phyloP scores from a whole-genome alignment of 371 early-diverging fungal species.

The Apophysomyces variabilis region DNA sequence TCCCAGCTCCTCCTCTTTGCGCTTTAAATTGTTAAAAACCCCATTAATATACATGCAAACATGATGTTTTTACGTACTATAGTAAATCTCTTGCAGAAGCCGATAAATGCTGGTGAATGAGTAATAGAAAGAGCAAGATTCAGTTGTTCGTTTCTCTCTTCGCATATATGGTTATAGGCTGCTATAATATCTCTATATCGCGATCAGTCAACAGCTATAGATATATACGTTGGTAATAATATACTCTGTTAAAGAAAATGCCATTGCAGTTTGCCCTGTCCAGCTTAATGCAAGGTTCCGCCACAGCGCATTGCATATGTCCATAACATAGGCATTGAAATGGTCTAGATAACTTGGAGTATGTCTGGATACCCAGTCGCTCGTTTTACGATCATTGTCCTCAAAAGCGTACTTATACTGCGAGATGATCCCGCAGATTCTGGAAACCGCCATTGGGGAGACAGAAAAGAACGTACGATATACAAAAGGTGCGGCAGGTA shows the following conservation, averaged over 20 bases:
- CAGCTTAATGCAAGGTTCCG: constrained; percentile 48
- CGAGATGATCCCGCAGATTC: constrained; percentile 62
- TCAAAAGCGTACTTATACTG: constrained; percentile 52
- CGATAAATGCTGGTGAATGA: constrained; percentile 48
- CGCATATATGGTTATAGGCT: constrained; percentile 31
- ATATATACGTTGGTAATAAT: background rate
- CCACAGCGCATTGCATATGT: constrained; percentile 63
- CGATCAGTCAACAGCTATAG: background rate
- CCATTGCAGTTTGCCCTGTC: constrained; percentile 35
- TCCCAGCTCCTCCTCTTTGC: constrained; percentile 18
- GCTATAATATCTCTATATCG: constrained; percentile 33
- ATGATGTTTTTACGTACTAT: constrained; percentile 17
- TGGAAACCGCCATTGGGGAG: constrained; percentile 54
- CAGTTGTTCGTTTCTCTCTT: constrained; percentile 36
- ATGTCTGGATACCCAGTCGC: constrained; percentile 41
- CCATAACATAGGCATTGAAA: constrained; percentile 65
- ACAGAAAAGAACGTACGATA: constrained; percentile 57
- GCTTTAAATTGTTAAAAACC: background rate
- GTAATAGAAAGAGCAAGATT: constrained; percentile 49
- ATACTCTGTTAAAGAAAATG: constrained; percentile 54
- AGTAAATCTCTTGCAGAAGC: constrained; percentile 52
- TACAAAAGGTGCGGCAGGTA: constrained; percentile 56
- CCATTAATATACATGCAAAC: background rate
- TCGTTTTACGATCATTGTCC: constrained; percentile 33
- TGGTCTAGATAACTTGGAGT: constrained; percentile 50